Percentiles rank a stretch among this genome's conserved stretches.
Conservation (phyloP, 805 yeast genomes). For the Yarrowia porcina region DNA sequence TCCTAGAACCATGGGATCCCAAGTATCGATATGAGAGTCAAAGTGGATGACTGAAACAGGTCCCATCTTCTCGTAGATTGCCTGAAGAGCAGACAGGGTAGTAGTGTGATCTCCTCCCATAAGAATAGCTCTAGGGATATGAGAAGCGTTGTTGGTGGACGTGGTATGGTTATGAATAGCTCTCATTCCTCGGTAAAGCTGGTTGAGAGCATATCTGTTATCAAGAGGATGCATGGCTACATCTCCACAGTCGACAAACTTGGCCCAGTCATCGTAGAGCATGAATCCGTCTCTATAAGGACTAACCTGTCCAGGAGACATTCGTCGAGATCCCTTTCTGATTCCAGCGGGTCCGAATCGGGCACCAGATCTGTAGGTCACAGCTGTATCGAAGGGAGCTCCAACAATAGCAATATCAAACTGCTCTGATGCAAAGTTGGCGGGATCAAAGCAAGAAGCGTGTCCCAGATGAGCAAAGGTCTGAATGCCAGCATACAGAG, state of each 20-base stretch:
- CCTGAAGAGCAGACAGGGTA: conserved; percentile 65
- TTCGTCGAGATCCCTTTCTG: conserved; percentile 45
- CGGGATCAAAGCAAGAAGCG: conserved; percentile 53
- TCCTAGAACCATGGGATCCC: conserved; percentile 62
- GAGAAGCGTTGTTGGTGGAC: conserved; percentile 41
- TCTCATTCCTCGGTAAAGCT: conserved; percentile 52
- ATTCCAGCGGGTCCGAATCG: conserved; percentile 65
- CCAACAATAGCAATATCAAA: conserved; percentile 76
- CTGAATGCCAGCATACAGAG: conserved; percentile 37
- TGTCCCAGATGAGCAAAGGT: conserved; percentile 72
- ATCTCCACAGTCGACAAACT: conserved; percentile 60
- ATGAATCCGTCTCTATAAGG: conserved; percentile 55
- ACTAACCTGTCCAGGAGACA: conserved; percentile 25
- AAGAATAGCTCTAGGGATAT: conserved; percentile 56
- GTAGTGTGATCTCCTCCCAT: conserved; percentile 80
- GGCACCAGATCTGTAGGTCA: conserved; percentile 75
- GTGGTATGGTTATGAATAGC: conserved; percentile 38
- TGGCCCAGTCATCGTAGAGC: conserved; percentile 57
- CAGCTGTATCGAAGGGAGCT: conserved; percentile 81
- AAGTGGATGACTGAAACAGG: conserved; percentile 66
- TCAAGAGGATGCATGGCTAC: conserved; percentile 65
- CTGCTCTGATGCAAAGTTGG: conserved; percentile 34
- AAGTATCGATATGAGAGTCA: conserved; percentile 68
- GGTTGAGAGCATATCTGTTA: conserved; percentile 56
- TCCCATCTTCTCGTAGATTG: conserved; percentile 57